Base-by-base conservation (phyloP, 768 basidiomycete species). In the Suillus plorans region DNA sequence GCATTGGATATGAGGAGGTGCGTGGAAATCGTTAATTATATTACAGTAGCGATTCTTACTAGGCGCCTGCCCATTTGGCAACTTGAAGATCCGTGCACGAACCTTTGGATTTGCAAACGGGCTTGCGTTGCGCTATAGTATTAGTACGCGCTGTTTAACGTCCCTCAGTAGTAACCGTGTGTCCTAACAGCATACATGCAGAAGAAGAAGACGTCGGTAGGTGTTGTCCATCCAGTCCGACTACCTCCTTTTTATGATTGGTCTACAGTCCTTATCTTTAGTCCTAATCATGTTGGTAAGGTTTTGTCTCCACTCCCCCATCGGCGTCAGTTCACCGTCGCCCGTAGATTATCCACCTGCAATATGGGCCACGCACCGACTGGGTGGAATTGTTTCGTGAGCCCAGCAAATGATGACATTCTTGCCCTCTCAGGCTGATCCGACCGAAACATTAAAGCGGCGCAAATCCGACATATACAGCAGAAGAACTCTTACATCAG, bases 361-460 rank as follows among this genome's bases (percentile, higher is more conserved):
- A 45, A 78, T 88, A 7, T 89, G 88, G 88, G 88, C 85, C 13
- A 76, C 80, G 13, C 88, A 89, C 64, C 80, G 79, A 49, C 72
- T 88, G n/a, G 88, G 89, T 47, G 86, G 74, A 34, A 82, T 86
- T 60, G 74, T 89, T 67, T 86, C 87, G 87, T 85, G 72, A 75
- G 82, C 68, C 1, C 25, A 41, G 25, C 25, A 41, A 53, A 12
- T 59, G 16, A 59, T 41, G 22, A 1, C 62, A 31, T 63, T 56
- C 8, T 36, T 39, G 1, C 25, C 25, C 16, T 28, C 39, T 31
- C 31, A 31, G 31, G 31, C 31, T 59, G 39, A 59, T 59, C 16
- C 13, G 25, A 58, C 5, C 10, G 5, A 58, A 18, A 20, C 31
- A 42, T 37, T 41, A n/a, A 39, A 77, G 76, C 4, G 64, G 68